phyloP scores from a whole-genome alignment of 2,329 filamentous ascomycete species.

The Phyllosticta capitalensis region DNA sequence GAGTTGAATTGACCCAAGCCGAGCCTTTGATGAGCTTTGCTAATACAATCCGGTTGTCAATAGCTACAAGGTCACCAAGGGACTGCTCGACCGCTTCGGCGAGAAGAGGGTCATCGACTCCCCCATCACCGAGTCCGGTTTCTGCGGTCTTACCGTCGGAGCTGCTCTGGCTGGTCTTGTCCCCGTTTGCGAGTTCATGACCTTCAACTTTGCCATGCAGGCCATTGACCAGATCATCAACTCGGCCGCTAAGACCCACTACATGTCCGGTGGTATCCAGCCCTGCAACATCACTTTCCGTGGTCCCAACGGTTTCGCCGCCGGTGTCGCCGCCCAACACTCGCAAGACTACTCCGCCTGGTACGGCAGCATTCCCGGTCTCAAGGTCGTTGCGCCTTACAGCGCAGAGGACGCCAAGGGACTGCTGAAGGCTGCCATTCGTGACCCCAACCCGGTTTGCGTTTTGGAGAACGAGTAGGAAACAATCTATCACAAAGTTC shows the following conservation, averaged over 20 bases:
- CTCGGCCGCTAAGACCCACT: constrained; percentile 96
- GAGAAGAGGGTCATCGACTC: constrained; percentile 97
- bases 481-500: background rate
- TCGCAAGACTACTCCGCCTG: constrained; percentile 98
- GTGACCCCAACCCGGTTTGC: constrained; percentile 94
- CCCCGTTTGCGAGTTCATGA: constrained; percentile 99
- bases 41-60: constrained; percentile 25
- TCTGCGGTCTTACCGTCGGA: constrained; percentile 86
- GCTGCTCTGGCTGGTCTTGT: constrained; percentile 89
- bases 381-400: constrained; percentile 96
- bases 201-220: constrained; percentile 99
- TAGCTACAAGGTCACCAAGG: constrained; percentile 97
- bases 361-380: constrained; percentile 95
- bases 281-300: constrained; percentile 99
- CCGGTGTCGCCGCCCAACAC: constrained; percentile 94
- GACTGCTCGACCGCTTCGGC: constrained; percentile 90
- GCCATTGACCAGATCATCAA: constrained; percentile 99
- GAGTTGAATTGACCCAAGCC: background rate
- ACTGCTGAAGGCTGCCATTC: constrained; percentile 92
- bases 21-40: constrained; percentile 14
- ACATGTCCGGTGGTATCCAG: constrained; percentile 99
- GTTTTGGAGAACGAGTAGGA: constrained; percentile 45
- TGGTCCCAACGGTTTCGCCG: constrained; percentile 93
- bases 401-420: constrained; percentile 98
- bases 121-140: constrained; percentile 96